Conservation (phyloP, 2,329 filamentous ascomycete species). For the Clonostachys chloroleuca region DNA sequence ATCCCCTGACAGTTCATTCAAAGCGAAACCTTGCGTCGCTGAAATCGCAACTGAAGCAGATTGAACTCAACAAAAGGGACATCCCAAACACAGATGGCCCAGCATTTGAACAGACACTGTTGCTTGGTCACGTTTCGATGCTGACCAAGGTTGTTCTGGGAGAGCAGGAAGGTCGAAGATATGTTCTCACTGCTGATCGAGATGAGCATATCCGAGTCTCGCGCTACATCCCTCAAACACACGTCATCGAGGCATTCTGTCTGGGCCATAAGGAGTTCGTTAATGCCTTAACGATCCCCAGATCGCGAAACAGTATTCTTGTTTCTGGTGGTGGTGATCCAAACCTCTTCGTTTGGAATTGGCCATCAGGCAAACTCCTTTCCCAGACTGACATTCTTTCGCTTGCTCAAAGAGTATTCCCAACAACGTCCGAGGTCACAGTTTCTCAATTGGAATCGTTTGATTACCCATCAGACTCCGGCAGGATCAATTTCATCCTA, state of each 20-base stretch:
- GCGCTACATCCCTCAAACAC: conserved; percentile 73
- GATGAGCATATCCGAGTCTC: conserved; percentile 83
- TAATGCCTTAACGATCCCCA: conserved; percentile 66
- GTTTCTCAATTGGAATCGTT: conserved; percentile 36
- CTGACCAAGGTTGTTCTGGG: conserved; percentile 69
- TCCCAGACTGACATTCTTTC: conserved; percentile 48
- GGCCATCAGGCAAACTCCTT: conserved; percentile 53
- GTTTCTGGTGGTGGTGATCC: conserved; percentile 86
- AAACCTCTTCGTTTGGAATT: conserved; percentile 78
- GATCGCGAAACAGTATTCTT: conserved; percentile 52
- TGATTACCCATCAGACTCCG: conserved; percentile 30
- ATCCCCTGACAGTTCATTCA: conserved; percentile 58
- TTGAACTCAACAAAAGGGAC: conserved; percentile 10
- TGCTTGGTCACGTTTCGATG: conserved; percentile 94
- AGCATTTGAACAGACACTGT: conserved; percentile 68
- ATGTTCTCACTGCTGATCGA: conserved; percentile 52
- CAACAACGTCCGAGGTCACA: conserved; percentile 35
- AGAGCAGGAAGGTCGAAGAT: conserved; percentile 32
- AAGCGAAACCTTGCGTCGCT: conserved; percentile 58
- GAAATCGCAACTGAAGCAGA: conserved; percentile 47
- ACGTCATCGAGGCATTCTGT: conserved; percentile 87
- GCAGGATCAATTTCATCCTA: conserved; percentile 39
- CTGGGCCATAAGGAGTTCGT: conserved; percentile 86
- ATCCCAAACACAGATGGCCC: conserved; percentile 18
- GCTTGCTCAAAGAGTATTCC: conserved; percentile 28